Evolutionary conservation across 1,284 basidiomycete species (phyloP), one percentile per base, ranked within the genome.

Genomic region (Pseudozyma pruni): DNA sequence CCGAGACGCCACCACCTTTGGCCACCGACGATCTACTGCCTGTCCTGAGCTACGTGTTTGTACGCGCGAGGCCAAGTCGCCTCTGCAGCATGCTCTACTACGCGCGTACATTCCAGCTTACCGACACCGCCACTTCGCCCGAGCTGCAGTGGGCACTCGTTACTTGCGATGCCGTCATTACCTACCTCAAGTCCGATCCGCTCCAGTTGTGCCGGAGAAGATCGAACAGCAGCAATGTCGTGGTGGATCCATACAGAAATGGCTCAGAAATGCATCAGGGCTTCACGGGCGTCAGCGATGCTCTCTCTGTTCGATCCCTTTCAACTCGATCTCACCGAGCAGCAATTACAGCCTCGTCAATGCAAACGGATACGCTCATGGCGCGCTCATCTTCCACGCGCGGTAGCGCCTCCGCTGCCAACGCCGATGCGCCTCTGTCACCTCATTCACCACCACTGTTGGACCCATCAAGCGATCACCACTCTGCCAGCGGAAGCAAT

Each of bases 81-180:
- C 39, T 72, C 3, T 45, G 44, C 33, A 72, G 69, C 41, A 57
- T 61, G 47, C 52, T 72, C 14, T 62, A 72, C 50, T 72, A 67
- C n/a, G 58, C 57, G 20, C 57, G 54, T 13, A 35, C 54, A 3
- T 72, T 72, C 17, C 49, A 57, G 13, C 49, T 72, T 22, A 68
- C 56, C 32, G 63, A 67, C 37, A 54, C 62, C n/a, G 49, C 54
- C 31, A 59, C 45, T 11, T 57, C 56, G 32, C 47, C 53, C 2
- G 56, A 55, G 14, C 42, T 60, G 14, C 51, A 70, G 20, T 72
- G 69, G 69, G 62, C 63, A 1, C 52, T 72, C 13, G 56, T 62
- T 19, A 72, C 61, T 1, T 59, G 40, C 39, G 69, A 72, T 23
- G 58, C 69, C 7, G 69, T 72, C 19, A 33, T 68, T 33, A 41